Percentiles rank a stretch among this genome's conserved stretches.
Conservation (phyloP, 192 early-diverging fungal genomes). For the Irineochytrium annulatum region DNA sequence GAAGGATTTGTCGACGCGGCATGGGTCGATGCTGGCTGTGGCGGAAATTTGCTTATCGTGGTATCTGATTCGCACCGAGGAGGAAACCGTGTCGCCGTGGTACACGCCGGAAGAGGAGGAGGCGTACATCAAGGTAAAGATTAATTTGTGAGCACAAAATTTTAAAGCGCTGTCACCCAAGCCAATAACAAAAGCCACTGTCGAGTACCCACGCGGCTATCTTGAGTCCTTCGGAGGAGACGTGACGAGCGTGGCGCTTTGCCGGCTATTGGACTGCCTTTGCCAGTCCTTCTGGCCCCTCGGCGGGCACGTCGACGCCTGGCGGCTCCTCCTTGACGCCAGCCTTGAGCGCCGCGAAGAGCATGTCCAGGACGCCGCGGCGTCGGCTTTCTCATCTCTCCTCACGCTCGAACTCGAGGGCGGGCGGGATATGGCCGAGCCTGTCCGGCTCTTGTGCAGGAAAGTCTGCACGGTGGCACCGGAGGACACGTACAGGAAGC, state of each 20-base stretch:
- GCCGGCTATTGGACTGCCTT: constrained; percentile 43
- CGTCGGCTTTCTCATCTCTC: constrained; percentile 14
- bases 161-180: constrained; percentile 1
- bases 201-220: constrained; percentile 28
- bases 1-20: constrained; percentile 48
- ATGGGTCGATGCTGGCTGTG: constrained; percentile 59
- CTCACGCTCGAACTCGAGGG: neutral
- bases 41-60: constrained; percentile 56
- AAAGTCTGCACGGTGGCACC: neutral
- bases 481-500: constrained; percentile 40
- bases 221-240: constrained; percentile 57
- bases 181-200: constrained; percentile 27
- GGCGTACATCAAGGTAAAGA: constrained; percentile 18
- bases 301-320: constrained; percentile 15
- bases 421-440: neutral
- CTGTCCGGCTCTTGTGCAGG: neutral
- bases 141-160: neutral
- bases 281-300: constrained; percentile 42
- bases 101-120: constrained; percentile 19
- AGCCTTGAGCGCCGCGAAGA: constrained; percentile 67
- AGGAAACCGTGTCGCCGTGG: constrained; percentile 4
- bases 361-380: constrained; percentile 46
- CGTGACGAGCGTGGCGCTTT: constrained; percentile 45
- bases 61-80: constrained; percentile 16
- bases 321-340: constrained; percentile 48